These are phyloP conservation scores for Emiliania huxleyi DNA, from an alignment of 78 protist genomes.

Conservation along the genomic window DNA sequence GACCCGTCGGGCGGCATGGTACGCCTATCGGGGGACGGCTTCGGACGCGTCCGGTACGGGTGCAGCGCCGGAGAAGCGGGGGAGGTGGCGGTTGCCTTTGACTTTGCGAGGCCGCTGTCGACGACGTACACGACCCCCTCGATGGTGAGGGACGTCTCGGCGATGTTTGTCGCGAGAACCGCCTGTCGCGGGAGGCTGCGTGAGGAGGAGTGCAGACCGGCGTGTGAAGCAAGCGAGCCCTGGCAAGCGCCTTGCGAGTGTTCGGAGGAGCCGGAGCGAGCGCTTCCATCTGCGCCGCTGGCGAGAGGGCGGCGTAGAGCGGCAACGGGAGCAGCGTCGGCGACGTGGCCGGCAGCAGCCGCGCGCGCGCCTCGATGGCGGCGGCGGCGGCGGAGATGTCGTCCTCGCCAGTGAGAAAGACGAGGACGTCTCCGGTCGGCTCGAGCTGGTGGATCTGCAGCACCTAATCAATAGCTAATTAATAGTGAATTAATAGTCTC, in stretches of 20 bases:
- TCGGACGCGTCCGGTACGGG: too few relatives aligned
- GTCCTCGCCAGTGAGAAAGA: constrained; percentile 90
- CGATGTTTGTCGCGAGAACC: constrained; percentile 97
- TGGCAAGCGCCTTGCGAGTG: constrained; percentile 4
- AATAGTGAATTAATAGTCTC: too few relatives aligned
- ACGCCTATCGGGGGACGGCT: too few relatives aligned
- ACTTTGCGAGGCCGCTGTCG: constrained; percentile 91
- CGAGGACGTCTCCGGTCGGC: constrained; percentile 85
- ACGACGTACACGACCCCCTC: constrained; percentile 95
- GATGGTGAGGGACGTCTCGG: constrained; percentile 96
- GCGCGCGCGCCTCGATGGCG: too few relatives aligned
- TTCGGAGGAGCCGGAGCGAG: constrained; percentile 10
- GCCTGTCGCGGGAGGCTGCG: too few relatives aligned
- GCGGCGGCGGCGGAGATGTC: constrained; percentile 70
- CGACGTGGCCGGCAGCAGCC: neutral
- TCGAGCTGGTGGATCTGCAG: constrained; percentile 23
- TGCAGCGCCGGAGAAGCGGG: too few relatives aligned
- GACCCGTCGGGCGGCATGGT: too few relatives aligned
- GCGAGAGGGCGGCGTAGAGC: constrained; percentile 24
- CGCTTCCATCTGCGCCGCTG: constrained; percentile 37
- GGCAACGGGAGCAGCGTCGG: neutral
- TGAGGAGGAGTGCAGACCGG: too few relatives aligned
- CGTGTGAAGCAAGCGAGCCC: too few relatives aligned
- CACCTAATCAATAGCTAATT: too few relatives aligned
- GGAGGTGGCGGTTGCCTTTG: too few relatives aligned